These are phyloP conservation scores for Aspergillus conjunctus DNA, from an alignment of 495 filamentous ascomycete genomes.

Conservation along the genomic window DNA sequence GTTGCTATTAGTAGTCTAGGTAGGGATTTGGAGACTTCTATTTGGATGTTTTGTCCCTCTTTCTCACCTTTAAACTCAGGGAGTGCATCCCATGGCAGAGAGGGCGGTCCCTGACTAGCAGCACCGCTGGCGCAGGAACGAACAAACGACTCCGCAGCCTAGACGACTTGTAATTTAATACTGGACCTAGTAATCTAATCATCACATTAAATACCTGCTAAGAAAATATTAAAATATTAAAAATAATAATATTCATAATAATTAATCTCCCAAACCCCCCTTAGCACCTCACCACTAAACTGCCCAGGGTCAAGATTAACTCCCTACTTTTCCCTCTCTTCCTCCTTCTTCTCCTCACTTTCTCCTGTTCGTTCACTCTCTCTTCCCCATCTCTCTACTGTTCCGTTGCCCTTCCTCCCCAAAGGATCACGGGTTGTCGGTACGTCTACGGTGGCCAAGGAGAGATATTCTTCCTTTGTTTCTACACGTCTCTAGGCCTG, in stretches of 20 bases:
- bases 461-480: slow-evolving; percentile 12
- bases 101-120: slow-evolving; percentile 24
- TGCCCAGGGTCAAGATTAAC: slow-evolving; percentile 29
- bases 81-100: background rate
- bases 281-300: slow-evolving; percentile 16
- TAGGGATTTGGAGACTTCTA: too few relatives aligned
- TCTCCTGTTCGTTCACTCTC: slow-evolving; percentile 15
- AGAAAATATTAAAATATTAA: slow-evolving; percentile 6
- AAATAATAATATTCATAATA: slow-evolving; percentile 4
- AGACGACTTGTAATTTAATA: slow-evolving; percentile 16
- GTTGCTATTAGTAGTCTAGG: too few relatives aligned
- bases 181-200: slow-evolving; percentile 9
- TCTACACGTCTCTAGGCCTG: slow-evolving; percentile 11
- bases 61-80: slow-evolving; percentile 12
- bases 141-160: slow-evolving; percentile 23
- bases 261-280: slow-evolving; percentile 20
- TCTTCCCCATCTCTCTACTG: slow-evolving; percentile 15
- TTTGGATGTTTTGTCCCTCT: too few relatives aligned
- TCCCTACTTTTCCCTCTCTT: slow-evolving; percentile 19
- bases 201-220: background rate
- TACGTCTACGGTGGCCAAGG: slow-evolving; percentile 9
- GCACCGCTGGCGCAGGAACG: slow-evolving; percentile 26
- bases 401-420: slow-evolving; percentile 13
- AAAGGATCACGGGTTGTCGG: background rate
- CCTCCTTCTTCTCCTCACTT: slow-evolving; percentile 13